These are phyloP conservation scores for Cladophialophora carrionii DNA, from an alignment of 2,329 filamentous ascomycete species.

Conservation along the genomic window DNA sequence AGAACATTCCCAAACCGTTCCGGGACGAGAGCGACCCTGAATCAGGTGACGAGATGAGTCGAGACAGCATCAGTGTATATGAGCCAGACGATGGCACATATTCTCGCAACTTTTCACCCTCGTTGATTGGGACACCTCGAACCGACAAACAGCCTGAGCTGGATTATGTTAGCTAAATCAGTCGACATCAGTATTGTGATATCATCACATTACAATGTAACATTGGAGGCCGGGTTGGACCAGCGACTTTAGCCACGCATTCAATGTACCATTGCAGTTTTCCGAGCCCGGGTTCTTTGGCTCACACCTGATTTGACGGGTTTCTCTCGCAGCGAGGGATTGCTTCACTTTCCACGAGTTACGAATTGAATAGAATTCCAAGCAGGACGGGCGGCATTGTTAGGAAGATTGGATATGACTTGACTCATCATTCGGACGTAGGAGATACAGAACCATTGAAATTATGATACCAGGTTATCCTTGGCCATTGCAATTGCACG, in stretches of 20 bases:
- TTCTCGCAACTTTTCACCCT: conserved; percentile 31
- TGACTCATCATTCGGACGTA: not conserved
- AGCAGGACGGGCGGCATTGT: not conserved
- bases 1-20: conserved; percentile 17
- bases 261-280: not conserved
- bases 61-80: conserved; percentile 22
- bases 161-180: conserved; percentile 26
- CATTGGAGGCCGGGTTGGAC: too few species aligned
- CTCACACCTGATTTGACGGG: not conserved
- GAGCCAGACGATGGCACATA: conserved; percentile 27
- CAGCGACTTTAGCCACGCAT: not conserved
- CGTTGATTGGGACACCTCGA: conserved; percentile 22
- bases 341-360: conserved; percentile 5
- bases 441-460: conserved; percentile 1
- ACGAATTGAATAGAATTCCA: not conserved
- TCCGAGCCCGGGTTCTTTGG: not conserved
- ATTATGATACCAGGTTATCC: not conserved
- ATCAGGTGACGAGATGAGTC: conserved; percentile 39
- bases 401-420: not conserved
- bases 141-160: conserved; percentile 25
- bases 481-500: not conserved
- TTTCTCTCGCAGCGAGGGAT: not conserved
- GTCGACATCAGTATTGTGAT: too few species aligned
- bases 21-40: conserved; percentile 36
- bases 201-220: too few species aligned